phyloP scores from a whole-genome alignment of 805 yeast species.

The Sugiyamaella smithiae region DNA sequence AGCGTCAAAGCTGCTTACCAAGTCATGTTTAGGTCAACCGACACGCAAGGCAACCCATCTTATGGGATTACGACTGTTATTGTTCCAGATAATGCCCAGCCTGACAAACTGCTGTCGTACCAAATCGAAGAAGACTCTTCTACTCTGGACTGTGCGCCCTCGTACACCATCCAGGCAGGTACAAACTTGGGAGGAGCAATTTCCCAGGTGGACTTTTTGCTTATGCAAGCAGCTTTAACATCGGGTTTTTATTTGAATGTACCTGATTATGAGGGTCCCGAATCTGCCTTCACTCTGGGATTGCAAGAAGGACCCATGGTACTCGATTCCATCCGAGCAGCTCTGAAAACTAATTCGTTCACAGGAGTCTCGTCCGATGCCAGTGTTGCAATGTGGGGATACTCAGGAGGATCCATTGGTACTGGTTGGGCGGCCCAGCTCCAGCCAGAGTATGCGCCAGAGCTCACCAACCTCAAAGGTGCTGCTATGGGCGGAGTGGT shows the following conservation, averaged over 20 bases:
- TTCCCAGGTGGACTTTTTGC: constrained; percentile 9
- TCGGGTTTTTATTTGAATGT: constrained; percentile 17
- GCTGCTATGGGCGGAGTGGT: constrained; percentile 28
- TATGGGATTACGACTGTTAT: constrained; percentile 19
- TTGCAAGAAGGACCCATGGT: constrained; percentile 27
- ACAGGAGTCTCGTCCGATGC: constrained; percentile 19
- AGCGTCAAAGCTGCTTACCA: constrained; percentile 18
- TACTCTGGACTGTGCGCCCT: constrained; percentile 27
- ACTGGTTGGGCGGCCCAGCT: constrained; percentile 31
- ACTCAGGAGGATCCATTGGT: constrained; percentile 32
- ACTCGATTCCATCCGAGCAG: constrained; percentile 32
- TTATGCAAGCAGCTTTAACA: constrained; percentile 12
- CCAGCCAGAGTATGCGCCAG: constrained; percentile 29
- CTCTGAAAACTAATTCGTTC: constrained; percentile 14
- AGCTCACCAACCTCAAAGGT: constrained; percentile 25
- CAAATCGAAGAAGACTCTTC: constrained; percentile 28
- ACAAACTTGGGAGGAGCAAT: not conserved
- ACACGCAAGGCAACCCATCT: constrained; percentile 18
- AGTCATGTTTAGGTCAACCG: constrained; percentile 19
- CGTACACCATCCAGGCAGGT: constrained; percentile 20
- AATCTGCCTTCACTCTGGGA: constrained; percentile 22
- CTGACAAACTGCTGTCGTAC: constrained; percentile 24
- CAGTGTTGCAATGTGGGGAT: constrained; percentile 27
- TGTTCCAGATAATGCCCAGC: constrained; percentile 19
- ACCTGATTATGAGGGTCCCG: constrained; percentile 26